Base-by-base conservation (phyloP, 208 protist genomes). In the Naegleria fowleri region DNA sequence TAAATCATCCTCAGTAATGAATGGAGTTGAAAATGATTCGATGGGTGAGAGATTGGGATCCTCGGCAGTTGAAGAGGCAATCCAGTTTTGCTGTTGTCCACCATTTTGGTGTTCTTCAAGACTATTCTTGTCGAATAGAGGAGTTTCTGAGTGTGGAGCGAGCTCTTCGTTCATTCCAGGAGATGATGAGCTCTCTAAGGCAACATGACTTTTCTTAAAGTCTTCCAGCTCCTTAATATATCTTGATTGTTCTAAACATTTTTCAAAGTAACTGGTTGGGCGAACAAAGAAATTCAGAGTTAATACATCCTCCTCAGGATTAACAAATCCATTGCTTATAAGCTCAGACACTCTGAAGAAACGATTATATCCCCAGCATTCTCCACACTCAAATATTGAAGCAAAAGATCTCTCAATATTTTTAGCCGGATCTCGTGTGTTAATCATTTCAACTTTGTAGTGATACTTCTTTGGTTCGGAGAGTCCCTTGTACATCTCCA, bases 301-400 rank as follows among this genome's bases (percentile, higher is more conserved):
- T 4, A 87, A 40, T 22, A 51, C 33, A 38, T 87, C 83, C 7
- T 87, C 22, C 2, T 51, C 83, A 25, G 38, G 38, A 87, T 25
- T 5, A 29, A 87, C 13, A 87, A 87, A 87, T 16, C 83, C 83
- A 5, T 87, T 36, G 6, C 41, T 48, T 0, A 7, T n/a, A 2
- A 87, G 25, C 40, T 52, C 39, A 36, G 15, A 22, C 51, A 51
- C 33, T 51, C 40, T 41, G 52, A 29, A 87, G 15, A 87, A 87
- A n/a, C 41, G 7, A 51, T 87, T 87, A 51, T 87, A 87, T 16
- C 83, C 83, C 83, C 83, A 87, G 52, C 83, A 87, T 51, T 87
- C 83, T 51, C 83, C 83, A 52, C 16, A 29, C 52, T 87, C 83
- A 19, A 52, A 87, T 0, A 87, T 36, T 0, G 40, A 52, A n/a